Base-by-base conservation (phyloP, 768 basidiomycete genomes). In the Rhizopogon vesiculosus region DNA sequence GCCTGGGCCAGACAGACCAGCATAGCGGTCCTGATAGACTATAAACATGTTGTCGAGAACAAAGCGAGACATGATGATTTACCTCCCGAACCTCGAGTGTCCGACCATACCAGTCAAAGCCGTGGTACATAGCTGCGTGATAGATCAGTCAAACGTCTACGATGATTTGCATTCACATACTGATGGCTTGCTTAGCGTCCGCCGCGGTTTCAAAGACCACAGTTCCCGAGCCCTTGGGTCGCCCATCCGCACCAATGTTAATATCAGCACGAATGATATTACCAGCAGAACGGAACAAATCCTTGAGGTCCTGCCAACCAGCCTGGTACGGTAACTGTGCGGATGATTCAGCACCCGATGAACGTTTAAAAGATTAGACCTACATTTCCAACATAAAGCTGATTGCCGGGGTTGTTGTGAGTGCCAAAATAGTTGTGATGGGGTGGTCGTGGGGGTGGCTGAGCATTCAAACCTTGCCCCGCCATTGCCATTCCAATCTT, bases 241-340 rank as follows among this genome's bases (percentile, higher is more conserved):
- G 82, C 28, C 95, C 95, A 70, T 97, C 93, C 19, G 86, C 85
- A 56, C 91, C 92, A 55, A 96, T 89, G 62, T 95, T 94, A 59
- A 98, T 93, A 69, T 98, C 96, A 54, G 96, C 93, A 45, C 96
- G 86, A 60, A 98, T 85, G 62, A 99, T 95, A 66, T 92, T 91
- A 7, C 96, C 96, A 44, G 96, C 91, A 29, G 91, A 84, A 54
- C 96, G 86, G 86, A 98, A 98, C 29, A 98, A 76, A 70, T 98
- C 96, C 67, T 98, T 98, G 54, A 98, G 75, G 69, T 98, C 96
- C 69, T 99, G 96, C 96, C 96, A 99, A 31, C 93, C 93, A n/a
- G 93, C 94, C 74, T 95, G 93, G 67, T 91, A 93, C 2, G 94
- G 95, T 29, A 98, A 74, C 95, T 98, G 60, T 5, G 53, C 9